Percentiles rank a stretch among this genome's conserved stretches.
Conservation (phyloP, 2,329 filamentous ascomycete species). For the Stagonosporopsis tanaceti region DNA sequence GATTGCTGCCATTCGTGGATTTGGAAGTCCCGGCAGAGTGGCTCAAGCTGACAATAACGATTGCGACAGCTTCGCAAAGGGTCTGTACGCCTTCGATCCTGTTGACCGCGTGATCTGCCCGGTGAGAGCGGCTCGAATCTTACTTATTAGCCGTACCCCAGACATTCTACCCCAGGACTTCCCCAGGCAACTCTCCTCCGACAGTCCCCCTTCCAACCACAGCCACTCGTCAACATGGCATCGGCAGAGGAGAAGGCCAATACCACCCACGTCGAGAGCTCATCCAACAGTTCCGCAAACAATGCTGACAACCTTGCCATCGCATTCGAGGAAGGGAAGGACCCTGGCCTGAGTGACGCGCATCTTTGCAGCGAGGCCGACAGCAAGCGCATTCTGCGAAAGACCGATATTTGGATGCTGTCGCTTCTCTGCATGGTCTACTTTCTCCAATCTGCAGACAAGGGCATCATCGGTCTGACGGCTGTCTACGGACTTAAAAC, state of each 20-base stretch:
- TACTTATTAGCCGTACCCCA: slow-evolving; percentile 20
- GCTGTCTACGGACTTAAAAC: slow-evolving; percentile 61
- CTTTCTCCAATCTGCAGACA: slow-evolving; percentile 54
- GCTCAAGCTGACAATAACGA: slow-evolving; percentile 7
- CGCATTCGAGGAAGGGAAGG: slow-evolving; percentile 32
- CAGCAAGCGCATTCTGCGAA: slow-evolving; percentile 33
- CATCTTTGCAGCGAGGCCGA: slow-evolving; percentile 33
- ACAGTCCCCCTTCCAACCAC: neutral
- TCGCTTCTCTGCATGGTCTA: slow-evolving; percentile 37
- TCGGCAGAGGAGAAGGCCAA: slow-evolving; percentile 26
- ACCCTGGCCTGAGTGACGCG: slow-evolving; percentile 23
- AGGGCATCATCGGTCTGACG: slow-evolving; percentile 58
- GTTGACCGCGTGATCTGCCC: slow-evolving; percentile 6
- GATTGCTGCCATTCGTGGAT: slow-evolving; percentile 14
- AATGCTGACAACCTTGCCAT: slow-evolving; percentile 16
- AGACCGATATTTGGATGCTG: slow-evolving; percentile 33
- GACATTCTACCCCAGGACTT: slow-evolving; percentile 17
- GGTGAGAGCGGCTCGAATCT: slow-evolving; percentile 12
- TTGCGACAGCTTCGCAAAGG: neutral
- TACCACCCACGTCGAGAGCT: slow-evolving; percentile 19
- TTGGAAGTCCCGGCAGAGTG: slow-evolving; percentile 8
- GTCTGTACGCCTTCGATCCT: slow-evolving; percentile 5
- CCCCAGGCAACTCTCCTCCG: slow-evolving; percentile 11
- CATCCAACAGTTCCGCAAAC: slow-evolving; percentile 21
- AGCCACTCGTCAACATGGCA: slow-evolving; percentile 22